These are phyloP conservation scores for Mortierella sp. DNA, from an alignment of 371 early-diverging fungal species.

Conservation along the genomic window DNA sequence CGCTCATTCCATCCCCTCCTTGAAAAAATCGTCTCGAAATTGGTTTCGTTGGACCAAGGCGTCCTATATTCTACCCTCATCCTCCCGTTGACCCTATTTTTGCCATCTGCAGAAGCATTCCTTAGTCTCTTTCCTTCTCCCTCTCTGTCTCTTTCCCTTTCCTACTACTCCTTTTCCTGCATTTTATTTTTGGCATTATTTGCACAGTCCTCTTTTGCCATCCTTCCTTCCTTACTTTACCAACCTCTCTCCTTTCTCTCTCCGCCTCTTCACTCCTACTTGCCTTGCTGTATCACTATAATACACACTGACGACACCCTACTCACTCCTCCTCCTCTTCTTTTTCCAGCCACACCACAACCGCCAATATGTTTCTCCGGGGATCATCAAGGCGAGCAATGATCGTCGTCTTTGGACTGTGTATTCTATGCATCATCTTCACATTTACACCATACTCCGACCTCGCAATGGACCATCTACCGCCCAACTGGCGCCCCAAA, in stretches of 20 bases:
- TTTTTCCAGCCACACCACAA: neutral
- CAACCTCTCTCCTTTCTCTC: neutral
- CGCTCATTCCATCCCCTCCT: neutral
- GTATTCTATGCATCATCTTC: constrained; percentile 30
- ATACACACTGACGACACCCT: too few species aligned
- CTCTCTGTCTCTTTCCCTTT: neutral
- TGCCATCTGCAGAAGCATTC: neutral
- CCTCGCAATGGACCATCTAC: constrained; percentile 12
- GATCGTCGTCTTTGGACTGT: constrained; percentile 32
- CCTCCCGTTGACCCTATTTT: neutral
- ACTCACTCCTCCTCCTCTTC: neutral
- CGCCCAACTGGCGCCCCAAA: constrained; percentile 15
- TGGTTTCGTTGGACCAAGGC: neutral
- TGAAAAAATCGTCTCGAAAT: neutral
- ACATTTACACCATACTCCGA: constrained; percentile 34
- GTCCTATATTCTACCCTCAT: neutral
- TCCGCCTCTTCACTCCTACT: neutral
- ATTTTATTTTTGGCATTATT: neutral
- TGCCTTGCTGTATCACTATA: neutral
- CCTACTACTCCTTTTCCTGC: too few species aligned
- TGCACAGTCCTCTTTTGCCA: neutral
- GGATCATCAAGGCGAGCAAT: constrained; percentile 22
- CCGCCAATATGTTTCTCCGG: constrained; percentile 2
- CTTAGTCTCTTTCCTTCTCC: neutral
- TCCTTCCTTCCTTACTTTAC: neutral